These are phyloP conservation scores for Stevia rebaudiana DNA, from an alignment of 140 eudicot species.

Conservation along the genomic window DNA sequence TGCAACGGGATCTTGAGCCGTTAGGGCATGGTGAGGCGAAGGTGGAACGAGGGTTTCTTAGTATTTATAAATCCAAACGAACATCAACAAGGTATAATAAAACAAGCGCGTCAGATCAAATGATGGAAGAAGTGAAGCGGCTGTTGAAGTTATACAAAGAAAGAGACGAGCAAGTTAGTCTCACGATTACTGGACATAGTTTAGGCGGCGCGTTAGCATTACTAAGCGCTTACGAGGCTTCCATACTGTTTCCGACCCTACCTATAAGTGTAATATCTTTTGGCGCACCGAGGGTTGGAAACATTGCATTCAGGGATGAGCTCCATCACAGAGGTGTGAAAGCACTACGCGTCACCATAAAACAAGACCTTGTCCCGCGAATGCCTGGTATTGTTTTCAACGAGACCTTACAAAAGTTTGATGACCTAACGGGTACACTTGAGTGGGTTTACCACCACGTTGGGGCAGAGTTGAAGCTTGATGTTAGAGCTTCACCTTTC, in stretches of 20 bases:
- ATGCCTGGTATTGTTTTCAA: conserved; percentile 76
- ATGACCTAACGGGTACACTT: conserved; percentile 53
- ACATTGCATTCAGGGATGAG: conserved; percentile 56
- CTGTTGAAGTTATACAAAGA: conserved; percentile 34
- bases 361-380: conserved; percentile 66
- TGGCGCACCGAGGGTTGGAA: conserved; percentile 79
- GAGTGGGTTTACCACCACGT: conserved; percentile 89
- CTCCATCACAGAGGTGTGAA: conserved; percentile 52
- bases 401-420: conserved; percentile 57
- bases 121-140: conserved; percentile 41
- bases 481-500: conserved; percentile 54
- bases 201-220: conserved; percentile 75
- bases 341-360: conserved; percentile 43
- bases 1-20: conserved; percentile 53
- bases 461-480: conserved; percentile 69
- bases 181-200: conserved; percentile 81
- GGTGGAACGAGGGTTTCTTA: conserved; percentile 69
- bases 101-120: conserved; percentile 70
- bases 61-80: conserved; percentile 54
- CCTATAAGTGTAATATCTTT: conserved; percentile 64
- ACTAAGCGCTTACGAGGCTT: conserved; percentile 59
- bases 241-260: conserved; percentile 30
- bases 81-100: conserved; percentile 45
- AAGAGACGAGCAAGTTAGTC: conserved; percentile 52
- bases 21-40: conserved; percentile 51